Base-by-base conservation (phyloP, 805 yeast genomes). In the Candida hungchunana region DNA sequence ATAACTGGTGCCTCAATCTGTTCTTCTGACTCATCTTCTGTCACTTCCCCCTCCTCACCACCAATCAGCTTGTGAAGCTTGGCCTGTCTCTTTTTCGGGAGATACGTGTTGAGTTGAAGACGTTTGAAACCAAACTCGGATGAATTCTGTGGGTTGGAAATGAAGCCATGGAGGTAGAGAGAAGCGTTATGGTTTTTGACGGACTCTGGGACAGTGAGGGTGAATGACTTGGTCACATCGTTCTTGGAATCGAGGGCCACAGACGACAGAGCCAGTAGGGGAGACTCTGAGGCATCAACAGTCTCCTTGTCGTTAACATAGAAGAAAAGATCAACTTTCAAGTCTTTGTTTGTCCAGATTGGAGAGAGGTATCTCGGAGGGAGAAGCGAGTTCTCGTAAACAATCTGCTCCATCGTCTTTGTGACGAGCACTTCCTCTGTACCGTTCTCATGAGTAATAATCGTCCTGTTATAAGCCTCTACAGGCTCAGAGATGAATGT, bases 61-160 rank as follows among this genome's bases (percentile, higher is more conserved):
- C 55, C 61, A 18, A 58, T 52, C 9, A 64, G 48, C 29, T 60
- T 48, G 37, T 53, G 60, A 28, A 58, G 46, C 30, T 52, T 56
- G 26, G 48, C 48, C 13, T 47, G 48, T 29, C 48, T 50, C 34
- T 51, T 50, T 43, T 53, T 50, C 18, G 62, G 59, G 25, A 60
- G 29, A 28, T 49, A 58, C 3, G 55, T 56, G 36, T 51, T 55
- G 29, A 56, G 39, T 26, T 48, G 59, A 19, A 50, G 41, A 21
- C 34, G 47, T 23, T 50, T 48, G 12, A 43, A 37, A 6, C 55
- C 56, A 24, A 31, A 34, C 9, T 51, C 47, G 7, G 42, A 45
- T 12, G 34, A 32, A 18, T 42, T 43, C 26, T 45, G 45, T 22
- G 44, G 48, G 14, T 44, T 46, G 17, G 49, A 43, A 19, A 59